Percentiles rank a stretch among this genome's conserved stretches.
Evolutionary conservation across 305 asterid species (phyloP).

Genomic region (Fraxinus greggii): DNA sequence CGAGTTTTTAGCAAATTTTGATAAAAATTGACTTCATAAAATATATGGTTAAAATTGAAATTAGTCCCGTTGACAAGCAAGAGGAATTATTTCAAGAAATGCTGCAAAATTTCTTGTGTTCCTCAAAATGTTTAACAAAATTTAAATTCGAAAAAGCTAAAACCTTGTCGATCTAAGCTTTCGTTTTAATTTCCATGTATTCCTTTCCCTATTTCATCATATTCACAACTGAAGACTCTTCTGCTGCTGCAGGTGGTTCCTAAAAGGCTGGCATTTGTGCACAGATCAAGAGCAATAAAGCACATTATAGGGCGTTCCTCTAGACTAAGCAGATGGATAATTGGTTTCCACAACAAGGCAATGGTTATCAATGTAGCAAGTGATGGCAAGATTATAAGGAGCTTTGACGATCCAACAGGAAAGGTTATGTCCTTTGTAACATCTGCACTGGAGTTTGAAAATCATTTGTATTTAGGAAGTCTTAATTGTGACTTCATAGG

Average conservation of each 20-base stretch:
- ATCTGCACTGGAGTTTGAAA: slow-evolving; percentile 61
- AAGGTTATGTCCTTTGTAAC: slow-evolving; percentile 56
- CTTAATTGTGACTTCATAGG: slow-evolving; percentile 59
- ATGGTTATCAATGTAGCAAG: slow-evolving; percentile 54
- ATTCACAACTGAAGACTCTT: background rate
- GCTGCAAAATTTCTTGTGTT: background rate
- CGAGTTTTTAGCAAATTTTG: background rate
- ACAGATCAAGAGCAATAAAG: slow-evolving; percentile 32
- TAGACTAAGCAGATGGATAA: slow-evolving; percentile 1
- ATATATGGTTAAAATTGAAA: too few species aligned
- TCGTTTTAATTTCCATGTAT: background rate
- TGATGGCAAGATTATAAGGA: slow-evolving; percentile 49
- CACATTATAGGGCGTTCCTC: slow-evolving; percentile 31
- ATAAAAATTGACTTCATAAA: background rate
- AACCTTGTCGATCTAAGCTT: background rate
- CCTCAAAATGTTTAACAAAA: background rate
- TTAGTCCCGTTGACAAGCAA: too few species aligned
- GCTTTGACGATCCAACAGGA: slow-evolving; percentile 66
- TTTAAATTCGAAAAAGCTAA: background rate
- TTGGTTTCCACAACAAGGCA: slow-evolving; percentile 29
- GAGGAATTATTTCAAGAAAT: too few species aligned
- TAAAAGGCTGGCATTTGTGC: slow-evolving; percentile 31
- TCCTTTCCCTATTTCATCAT: background rate
- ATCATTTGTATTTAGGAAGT: slow-evolving; percentile 57
- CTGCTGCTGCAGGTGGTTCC: slow-evolving; percentile 33